Conservation (phyloP, 345 rosid species). For the Aquilaria yunnanensis region DNA sequence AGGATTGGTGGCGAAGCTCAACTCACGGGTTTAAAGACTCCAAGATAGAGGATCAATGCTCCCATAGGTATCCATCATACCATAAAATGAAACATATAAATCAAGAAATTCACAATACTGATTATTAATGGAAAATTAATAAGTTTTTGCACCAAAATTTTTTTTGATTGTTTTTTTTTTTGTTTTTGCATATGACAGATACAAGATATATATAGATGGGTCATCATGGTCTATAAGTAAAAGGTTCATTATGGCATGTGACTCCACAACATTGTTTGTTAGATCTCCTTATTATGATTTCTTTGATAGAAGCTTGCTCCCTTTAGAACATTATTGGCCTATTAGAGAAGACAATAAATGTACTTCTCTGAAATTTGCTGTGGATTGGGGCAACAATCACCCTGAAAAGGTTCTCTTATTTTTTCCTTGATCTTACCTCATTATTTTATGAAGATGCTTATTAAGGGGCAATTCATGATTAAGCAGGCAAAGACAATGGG, state of each 20-base stretch:
- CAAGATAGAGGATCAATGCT: conserved; percentile 46
- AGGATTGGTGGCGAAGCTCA: conserved; percentile 40
- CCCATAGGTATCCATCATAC: conserved; percentile 30
- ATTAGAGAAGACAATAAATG: conserved; percentile 41
- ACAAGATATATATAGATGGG: conserved; percentile 70
- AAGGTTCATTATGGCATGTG: conserved; percentile 67
- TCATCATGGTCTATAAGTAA: conserved; percentile 77
- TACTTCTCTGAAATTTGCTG: conserved; percentile 48
- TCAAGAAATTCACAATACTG: too few relatives aligned
- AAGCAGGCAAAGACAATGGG: conserved; percentile 54
- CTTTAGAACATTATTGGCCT: conserved; percentile 72
- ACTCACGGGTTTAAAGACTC: conserved; percentile 36
- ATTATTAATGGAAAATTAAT: too few relatives aligned
- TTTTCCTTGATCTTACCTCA: too few relatives aligned
- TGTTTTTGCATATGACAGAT: conserved; percentile 17
- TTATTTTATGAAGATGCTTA: too few relatives aligned
- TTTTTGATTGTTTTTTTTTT: too few relatives aligned
- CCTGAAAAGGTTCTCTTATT: background rate
- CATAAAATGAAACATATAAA: too few relatives aligned
- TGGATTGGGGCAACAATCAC: conserved; percentile 65
- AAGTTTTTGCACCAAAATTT: too few relatives aligned
- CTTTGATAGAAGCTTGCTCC: conserved; percentile 51
- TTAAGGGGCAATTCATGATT: too few relatives aligned
- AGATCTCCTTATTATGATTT: conserved; percentile 49
- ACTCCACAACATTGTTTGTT: conserved; percentile 42